phyloP scores from a whole-genome alignment of 768 basidiomycete genomes.

The Leccinum boreale region DNA sequence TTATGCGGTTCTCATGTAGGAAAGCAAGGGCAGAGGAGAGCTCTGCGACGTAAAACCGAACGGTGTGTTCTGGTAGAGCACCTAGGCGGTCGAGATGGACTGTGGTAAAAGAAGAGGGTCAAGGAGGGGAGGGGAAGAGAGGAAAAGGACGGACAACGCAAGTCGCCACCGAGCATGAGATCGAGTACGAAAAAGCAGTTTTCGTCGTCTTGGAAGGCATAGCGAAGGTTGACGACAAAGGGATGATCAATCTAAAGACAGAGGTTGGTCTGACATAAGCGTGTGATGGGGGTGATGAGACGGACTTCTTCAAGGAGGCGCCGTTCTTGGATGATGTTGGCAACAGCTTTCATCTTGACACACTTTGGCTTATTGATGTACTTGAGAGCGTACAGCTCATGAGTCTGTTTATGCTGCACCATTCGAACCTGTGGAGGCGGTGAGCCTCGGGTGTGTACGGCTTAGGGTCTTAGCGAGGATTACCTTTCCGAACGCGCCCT shows the following conservation, averaged over 20 bases:
- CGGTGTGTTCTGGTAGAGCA: constrained; percentile 68
- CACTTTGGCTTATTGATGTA: constrained; percentile 99
- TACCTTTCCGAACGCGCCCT: constrained; percentile 98
- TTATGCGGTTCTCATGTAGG: constrained; percentile 90
- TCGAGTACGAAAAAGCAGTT: constrained; percentile 99
- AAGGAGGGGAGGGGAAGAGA: neutral
- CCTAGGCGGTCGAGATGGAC: constrained; percentile 88
- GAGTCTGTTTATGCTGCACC: constrained; percentile 98
- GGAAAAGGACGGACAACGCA: constrained; percentile 65
- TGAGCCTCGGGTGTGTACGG: constrained; percentile 7
- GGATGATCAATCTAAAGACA: constrained; percentile 84
- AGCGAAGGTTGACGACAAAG: constrained; percentile 90
- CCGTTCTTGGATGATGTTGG: constrained; percentile 96
- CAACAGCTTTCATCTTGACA: constrained; percentile 97
- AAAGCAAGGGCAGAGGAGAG: constrained; percentile 84
- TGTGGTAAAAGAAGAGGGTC: constrained; percentile 27
- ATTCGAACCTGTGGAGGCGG: constrained; percentile 79
- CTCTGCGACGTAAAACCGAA: constrained; percentile 88
- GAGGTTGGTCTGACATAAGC: neutral
- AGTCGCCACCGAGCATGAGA: constrained; percentile 94
- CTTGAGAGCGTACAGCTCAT: constrained; percentile 94
- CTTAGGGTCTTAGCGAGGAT: neutral
- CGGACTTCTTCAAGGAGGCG: constrained; percentile 90
- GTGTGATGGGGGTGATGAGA: constrained; percentile 2
- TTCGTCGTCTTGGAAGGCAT: constrained; percentile 97